A percentile compares a stretch with the other conserved stretches of the same genome.
phyloP scores from a whole-genome alignment of 2,329 filamentous ascomycete genomes.

The Pseudogymnoascus sp. region DNA sequence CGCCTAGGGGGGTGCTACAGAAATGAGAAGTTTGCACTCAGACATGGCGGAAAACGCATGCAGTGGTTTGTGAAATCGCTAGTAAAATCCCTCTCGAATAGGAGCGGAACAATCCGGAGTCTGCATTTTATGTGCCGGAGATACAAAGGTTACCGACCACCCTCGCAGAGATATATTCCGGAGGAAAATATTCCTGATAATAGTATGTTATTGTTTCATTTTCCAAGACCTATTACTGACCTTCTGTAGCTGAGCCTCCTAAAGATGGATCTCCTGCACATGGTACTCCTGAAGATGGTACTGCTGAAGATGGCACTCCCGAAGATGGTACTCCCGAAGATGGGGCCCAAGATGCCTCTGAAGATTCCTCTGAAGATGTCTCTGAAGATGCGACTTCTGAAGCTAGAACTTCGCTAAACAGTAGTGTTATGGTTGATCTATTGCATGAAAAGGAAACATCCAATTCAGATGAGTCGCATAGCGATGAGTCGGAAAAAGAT shows the following conservation, averaged over 20 bases:
- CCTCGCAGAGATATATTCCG: background rate
- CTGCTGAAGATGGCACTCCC: background rate
- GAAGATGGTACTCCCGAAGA: no score
- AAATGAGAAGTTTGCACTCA: background rate
- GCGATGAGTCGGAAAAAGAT: no score
- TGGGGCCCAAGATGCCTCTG: no score
- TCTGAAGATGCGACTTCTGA: background rate
- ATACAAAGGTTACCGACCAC: background rate
- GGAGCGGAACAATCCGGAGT: background rate
- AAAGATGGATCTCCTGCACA: background rate
- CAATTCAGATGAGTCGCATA: background rate
- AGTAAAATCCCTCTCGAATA: background rate
- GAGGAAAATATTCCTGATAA: background rate
- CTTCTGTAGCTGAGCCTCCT: background rate
- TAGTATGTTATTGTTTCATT: background rate
- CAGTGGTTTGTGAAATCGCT: background rate
- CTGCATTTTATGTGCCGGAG: background rate
- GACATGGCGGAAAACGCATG: background rate
- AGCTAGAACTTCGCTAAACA: background rate
- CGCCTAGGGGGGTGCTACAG: slow-evolving; percentile 17
- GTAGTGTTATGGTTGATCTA: background rate
- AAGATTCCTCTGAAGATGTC: no score
- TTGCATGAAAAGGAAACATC: background rate
- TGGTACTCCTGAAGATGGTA: background rate
- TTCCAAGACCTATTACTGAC: background rate